Evolutionary conservation across 179 eudicot species (phyloP).

Genomic region (Heliamphora pulchella): DNA sequence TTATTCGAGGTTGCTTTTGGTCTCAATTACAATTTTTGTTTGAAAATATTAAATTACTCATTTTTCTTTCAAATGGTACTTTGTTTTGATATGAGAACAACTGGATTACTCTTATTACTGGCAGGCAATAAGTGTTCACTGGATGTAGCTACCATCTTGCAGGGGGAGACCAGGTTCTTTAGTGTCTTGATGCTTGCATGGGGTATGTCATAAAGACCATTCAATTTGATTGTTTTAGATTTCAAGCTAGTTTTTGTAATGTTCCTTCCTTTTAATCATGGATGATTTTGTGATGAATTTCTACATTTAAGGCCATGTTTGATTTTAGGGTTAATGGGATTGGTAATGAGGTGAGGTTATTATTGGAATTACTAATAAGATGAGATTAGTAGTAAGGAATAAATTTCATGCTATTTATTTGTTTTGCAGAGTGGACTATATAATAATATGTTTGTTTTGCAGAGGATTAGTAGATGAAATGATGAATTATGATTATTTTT

Average conservation of each 20-base stretch:
- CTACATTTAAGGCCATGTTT: too few species aligned
- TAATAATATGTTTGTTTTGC: too few species aligned
- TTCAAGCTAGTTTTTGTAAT: background rate
- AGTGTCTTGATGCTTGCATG: constrained; percentile 96
- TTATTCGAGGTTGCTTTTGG: constrained; percentile 59
- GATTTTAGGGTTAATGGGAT: too few species aligned
- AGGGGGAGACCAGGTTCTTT: constrained; percentile 64
- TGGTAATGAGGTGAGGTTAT: too few species aligned
- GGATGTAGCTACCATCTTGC: constrained; percentile 77
- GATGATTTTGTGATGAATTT: background rate
- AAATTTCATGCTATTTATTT: background rate
- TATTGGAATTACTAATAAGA: too few species aligned
- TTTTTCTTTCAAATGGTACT: background rate
- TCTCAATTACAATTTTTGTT: background rate
- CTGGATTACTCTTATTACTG: constrained; percentile 9
- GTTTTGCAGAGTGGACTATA: background rate
- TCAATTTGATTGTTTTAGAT: background rate
- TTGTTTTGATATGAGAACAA: constrained; percentile 7
- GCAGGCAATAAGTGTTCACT: constrained; percentile 70
- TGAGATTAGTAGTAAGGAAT: too few species aligned
- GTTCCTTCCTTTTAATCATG: constrained; percentile 1
- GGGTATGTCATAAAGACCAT: constrained; percentile 42
- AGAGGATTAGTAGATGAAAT: too few species aligned
- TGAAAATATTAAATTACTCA: background rate
- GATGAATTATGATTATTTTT: too few species aligned